Evolutionary conservation across 495 filamentous ascomycete species (phyloP), one percentile per base, ranked within the genome.

Genomic region (Hypoxylon fragiforme): DNA sequence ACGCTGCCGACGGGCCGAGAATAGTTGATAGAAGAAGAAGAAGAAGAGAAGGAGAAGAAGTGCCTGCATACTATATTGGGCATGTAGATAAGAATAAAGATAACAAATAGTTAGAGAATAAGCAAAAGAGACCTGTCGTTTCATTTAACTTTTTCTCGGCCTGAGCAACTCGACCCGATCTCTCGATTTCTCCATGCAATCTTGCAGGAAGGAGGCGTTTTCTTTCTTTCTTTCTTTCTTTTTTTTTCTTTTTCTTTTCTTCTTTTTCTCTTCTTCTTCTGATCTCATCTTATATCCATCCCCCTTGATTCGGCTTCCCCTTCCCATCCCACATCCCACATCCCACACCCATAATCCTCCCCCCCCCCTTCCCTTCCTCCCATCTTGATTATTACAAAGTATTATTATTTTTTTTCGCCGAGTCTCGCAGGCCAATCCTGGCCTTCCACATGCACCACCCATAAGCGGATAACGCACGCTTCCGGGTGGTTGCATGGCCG

Each of bases 141-240:
- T 62, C 58, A 56, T 62, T 62, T 62, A 62, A 48, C 58, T 62
- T 62, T 60, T 59, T 36, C 19, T 49, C 37, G 52, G 36, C 30
- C 52, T 62, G 58, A 62, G 58, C 58, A 62, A 62, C 58, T 62
- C 44, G 58, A 62, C 52, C 58, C 58, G 58, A 62, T 62, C 52
- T 62, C 52, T 51, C 50, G 47, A 62, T 53, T 49, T 49, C 58
- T 57, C 58, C 58, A 61, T 62, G 58, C 58, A 57, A 62, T 56
- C 52, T 62, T 62, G 58, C 58, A 62, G 57, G 57, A 61, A 15
- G 43, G 50, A 37, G 48, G 37, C n/a, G n/a, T n/a, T n/a, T n/a
- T n/a, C n/a, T n/a, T n/a, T n/a, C n/a, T n/a, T n/a, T n/a, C n/a
- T n/a, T n/a, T n/a, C n/a, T n/a, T n/a, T n/a, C n/a, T n/a, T n/a